These are phyloP conservation scores for Dacryopinax primogenitus DNA, from an alignment of 768 basidiomycete species.

Conservation along the genomic window DNA sequence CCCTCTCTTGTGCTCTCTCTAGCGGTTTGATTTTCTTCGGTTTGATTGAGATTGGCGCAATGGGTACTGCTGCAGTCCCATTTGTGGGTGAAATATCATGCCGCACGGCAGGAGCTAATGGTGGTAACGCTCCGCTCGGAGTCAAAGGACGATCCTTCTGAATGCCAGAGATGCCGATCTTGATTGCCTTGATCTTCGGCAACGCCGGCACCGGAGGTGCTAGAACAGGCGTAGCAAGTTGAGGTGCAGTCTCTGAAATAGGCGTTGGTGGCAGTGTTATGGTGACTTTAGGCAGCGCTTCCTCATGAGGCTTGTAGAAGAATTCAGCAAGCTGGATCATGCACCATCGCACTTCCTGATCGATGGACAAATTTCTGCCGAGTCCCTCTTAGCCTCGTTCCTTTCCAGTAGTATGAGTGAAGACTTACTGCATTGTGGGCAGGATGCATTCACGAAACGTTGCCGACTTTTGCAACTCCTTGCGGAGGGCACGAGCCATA, in stretches of 20 bases:
- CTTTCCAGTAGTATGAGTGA: neutral
- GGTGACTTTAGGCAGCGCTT: constrained; percentile 73
- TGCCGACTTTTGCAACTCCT: constrained; percentile 70
- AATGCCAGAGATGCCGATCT: constrained; percentile 19
- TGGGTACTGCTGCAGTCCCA: constrained; percentile 16
- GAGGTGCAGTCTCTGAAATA: constrained; percentile 44
- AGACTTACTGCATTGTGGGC: constrained; percentile 61
- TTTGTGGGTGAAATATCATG: constrained; percentile 27
- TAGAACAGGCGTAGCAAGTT: constrained; percentile 25
- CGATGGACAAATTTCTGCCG: constrained; percentile 54
- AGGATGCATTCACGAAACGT: constrained; percentile 63
- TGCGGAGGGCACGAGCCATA: constrained; percentile 75
- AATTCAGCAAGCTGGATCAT: constrained; percentile 85
- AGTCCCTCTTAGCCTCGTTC: neutral
- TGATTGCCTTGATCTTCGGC: constrained; percentile 18
- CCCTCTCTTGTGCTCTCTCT: constrained; percentile 59
- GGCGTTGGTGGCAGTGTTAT: constrained; percentile 71
- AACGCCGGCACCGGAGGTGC: constrained; percentile 24
- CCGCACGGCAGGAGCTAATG: constrained; percentile 17
- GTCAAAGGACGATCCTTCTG: constrained; percentile 5
- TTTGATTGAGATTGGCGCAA: constrained; percentile 19
- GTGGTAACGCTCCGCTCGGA: constrained; percentile 25
- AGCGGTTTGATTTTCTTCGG: constrained; percentile 35
- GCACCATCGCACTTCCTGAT: constrained; percentile 84
- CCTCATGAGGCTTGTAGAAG: constrained; percentile 67